A percentile compares a stretch with the other conserved stretches of the same genome.
Conservation (phyloP, 176 grass and related monocot species). For the Aegilops umbellulata region DNA sequence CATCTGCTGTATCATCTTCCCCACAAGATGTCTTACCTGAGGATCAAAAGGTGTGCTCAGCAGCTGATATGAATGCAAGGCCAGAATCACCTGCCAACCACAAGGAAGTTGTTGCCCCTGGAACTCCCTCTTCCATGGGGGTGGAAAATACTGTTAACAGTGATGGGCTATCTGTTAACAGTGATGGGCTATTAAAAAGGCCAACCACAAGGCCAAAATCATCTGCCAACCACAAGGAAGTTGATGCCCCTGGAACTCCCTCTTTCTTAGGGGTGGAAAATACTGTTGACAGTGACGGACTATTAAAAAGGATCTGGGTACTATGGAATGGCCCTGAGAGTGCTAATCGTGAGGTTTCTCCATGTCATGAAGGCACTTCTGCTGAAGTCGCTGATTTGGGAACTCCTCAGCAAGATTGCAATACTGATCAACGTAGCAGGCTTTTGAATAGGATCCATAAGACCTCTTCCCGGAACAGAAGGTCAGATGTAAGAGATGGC, state of each 20-base stretch:
- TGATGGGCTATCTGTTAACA: conserved; percentile 30
- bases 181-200: conserved; percentile 47
- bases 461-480: conserved; percentile 1
- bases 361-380: conserved; percentile 30
- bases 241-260: conserved; percentile 29
- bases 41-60: conserved; percentile 21
- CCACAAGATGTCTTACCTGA: conserved; percentile 30
- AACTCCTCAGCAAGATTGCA: conserved; percentile 33
- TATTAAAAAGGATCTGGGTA: conserved; percentile 52
- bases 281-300: conserved; percentile 23
- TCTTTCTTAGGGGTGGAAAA: conserved; percentile 32
- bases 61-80: conserved; percentile 23
- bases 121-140: conserved; percentile 31
- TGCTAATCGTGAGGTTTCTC: conserved; percentile 36
- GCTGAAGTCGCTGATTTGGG: conserved; percentile 20
- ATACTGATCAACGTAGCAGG: not conserved
- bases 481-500: conserved; percentile 17
- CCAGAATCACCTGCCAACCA: conserved; percentile 29
- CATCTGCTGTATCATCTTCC: conserved; percentile 34
- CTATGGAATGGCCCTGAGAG: conserved; percentile 35
- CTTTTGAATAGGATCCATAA: conserved; percentile 26
- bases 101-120: conserved; percentile 34
- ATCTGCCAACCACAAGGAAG: conserved; percentile 24
- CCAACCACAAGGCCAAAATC: no score
- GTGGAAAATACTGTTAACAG: conserved; percentile 29